phyloP scores from a whole-genome alignment of 805 yeast genomes.

The Barnettozyma wickerhamii region DNA sequence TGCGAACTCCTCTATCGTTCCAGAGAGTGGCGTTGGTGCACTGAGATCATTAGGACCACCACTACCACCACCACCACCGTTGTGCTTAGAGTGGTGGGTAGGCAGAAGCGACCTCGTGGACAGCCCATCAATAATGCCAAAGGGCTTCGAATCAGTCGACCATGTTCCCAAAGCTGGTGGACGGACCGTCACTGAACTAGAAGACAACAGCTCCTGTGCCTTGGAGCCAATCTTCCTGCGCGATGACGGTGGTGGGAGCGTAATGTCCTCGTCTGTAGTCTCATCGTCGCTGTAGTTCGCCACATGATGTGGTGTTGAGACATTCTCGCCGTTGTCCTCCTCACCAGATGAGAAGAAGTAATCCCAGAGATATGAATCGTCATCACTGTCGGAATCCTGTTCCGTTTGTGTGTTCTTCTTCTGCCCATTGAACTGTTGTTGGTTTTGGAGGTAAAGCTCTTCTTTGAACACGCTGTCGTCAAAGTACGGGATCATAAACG shows the following conservation, averaged over 20 bases:
- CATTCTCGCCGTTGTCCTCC: slow-evolving; percentile 20
- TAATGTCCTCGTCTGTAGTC: slow-evolving; percentile 90
- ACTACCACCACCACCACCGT: too few species aligned
- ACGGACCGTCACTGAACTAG: slow-evolving; percentile 76
- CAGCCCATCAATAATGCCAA: slow-evolving; percentile 91
- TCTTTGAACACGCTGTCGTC: slow-evolving; percentile 32
- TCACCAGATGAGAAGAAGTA: slow-evolving; percentile 56
- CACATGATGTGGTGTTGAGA: too few species aligned
- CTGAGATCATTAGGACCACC: too few species aligned
- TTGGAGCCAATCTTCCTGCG: slow-evolving; percentile 62
- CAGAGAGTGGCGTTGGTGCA: slow-evolving; percentile 26
- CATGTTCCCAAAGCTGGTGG: slow-evolving; percentile 95
- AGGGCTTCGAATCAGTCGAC: slow-evolving; percentile 80
- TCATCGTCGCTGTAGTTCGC: slow-evolving; percentile 71
- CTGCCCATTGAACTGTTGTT: slow-evolving; percentile 11
- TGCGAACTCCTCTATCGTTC: slow-evolving; percentile 39
- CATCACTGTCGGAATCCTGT: slow-evolving; percentile 31
- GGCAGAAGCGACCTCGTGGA: slow-evolving; percentile 80
- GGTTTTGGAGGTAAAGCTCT: slow-evolving; percentile 9
- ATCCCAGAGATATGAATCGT: slow-evolving; percentile 70
- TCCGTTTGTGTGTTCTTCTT: slow-evolving; percentile 5
- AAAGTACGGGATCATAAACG: slow-evolving; percentile 36
- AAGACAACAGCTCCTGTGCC: slow-evolving; percentile 88
- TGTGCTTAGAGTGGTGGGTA: too few species aligned
- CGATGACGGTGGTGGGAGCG: slow-evolving; percentile 66